Conservation (phyloP, 306 rosid species). For the Canavalia ensiformis region DNA sequence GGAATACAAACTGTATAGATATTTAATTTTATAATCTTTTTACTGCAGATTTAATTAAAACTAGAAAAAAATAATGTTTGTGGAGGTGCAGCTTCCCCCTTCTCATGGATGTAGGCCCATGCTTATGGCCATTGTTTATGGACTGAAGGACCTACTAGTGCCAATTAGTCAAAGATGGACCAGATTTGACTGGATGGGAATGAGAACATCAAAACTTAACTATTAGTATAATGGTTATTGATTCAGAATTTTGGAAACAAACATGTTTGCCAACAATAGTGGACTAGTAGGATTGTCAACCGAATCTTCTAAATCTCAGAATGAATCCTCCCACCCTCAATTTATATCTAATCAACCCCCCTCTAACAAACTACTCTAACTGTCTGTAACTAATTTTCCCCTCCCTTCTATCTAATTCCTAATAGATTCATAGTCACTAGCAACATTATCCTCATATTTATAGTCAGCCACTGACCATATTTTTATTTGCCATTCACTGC, state of each 20-base stretch:
- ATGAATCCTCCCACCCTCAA: too few species aligned
- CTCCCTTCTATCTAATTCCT: too few species aligned
- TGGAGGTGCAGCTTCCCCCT: conserved; percentile 1
- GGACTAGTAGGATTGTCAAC: conserved; percentile 35
- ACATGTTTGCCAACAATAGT: conserved; percentile 37
- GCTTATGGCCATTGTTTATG: conserved; percentile 27
- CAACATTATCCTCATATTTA: neutral
- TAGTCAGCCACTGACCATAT: conserved; percentile 6
- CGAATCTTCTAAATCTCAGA: neutral
- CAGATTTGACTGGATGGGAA: conserved; percentile 50
- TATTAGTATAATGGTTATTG: conserved; percentile 33
- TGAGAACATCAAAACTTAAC: conserved; percentile 33
- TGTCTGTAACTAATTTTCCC: too few species aligned
- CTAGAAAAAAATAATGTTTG: neutral
- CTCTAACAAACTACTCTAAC: too few species aligned
- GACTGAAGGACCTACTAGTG: conserved; percentile 30
- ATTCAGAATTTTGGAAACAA: conserved; percentile 36
- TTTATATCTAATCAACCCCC: too few species aligned
- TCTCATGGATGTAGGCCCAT: conserved; percentile 32
- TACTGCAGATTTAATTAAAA: conserved; percentile 1
- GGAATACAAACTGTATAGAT: conserved; percentile 2
- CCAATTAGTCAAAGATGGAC: conserved; percentile 42
- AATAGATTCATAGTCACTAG: conserved; percentile 4
- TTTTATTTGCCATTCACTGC: conserved; percentile 17
- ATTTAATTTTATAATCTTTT: neutral